Base-by-base conservation (phyloP, 208 protist species). In the Leishmania guyanensis region DNA sequence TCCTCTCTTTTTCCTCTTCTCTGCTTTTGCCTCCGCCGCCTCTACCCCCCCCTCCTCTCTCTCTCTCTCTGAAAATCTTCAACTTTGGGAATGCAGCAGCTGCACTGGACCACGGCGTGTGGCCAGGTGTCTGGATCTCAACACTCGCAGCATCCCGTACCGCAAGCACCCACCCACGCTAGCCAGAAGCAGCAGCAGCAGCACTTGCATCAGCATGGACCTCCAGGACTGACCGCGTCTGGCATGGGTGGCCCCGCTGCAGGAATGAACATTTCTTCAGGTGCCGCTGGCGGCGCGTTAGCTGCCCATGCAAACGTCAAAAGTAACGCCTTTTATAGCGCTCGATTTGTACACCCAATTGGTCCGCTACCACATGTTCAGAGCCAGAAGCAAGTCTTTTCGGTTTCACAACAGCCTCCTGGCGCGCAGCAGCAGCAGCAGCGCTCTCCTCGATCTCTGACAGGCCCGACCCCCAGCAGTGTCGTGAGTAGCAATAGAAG, bases 61-160 rank as follows among this genome's bases (percentile, higher is more conserved):
- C 77, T 64, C n/a, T 5, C 56, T 65, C 9, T 36, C 50, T 29
- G 33, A 64, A 3, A 29, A 78, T 53, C 36, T 2, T 54, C 53
- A 50, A 78, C 12, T 36, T 0, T 4, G 12, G 10, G 5, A 54
- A 86, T 86, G 82, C 82, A 86, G 73, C 82, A 86, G 66, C 51
- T 82, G 71, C 82, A 86, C 66, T 86, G 82, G 82, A 86, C 78
- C 4, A 60, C 82, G 62, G 78, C 71, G 66, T 72, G 82, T 48
- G 82, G 82, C 20, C 72, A 82, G 56, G 66, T 76, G 3, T 29
- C 82, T 9, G 74, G 26, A 5, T 65, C 60, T 53, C 74, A 77
- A 36, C 53, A 46, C 33, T 66, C 74, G 22, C 74, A 51, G 5
- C 20, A 58, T 3, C 66, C 68, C 22, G 22, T 50, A 62, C 53